These are phyloP conservation scores for Cytospora piceicola DNA, from an alignment of 2,329 filamentous ascomycete species.

Conservation along the genomic window DNA sequence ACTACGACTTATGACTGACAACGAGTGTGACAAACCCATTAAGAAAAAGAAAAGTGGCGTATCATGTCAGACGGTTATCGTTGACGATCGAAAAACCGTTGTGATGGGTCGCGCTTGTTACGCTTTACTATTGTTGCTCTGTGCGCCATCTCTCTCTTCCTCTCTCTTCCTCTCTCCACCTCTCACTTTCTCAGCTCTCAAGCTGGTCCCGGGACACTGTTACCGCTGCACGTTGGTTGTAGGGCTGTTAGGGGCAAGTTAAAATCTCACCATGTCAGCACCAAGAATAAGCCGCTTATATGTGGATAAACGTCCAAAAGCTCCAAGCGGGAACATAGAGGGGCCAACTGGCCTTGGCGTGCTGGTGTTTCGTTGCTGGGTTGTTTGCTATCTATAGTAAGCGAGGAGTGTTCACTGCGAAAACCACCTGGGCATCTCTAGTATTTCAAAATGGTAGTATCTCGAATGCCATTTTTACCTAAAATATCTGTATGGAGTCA, in stretches of 20 bases:
- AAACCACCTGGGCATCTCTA: no score
- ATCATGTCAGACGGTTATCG: slow-evolving; percentile 19
- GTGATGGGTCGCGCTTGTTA: neutral
- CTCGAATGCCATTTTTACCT: neutral
- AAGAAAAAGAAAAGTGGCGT: neutral
- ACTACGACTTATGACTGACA: no score
- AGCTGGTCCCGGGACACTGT: neutral
- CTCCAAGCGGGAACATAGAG: neutral
- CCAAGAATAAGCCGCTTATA: neutral
- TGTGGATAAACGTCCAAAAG: neutral
- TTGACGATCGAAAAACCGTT: neutral
- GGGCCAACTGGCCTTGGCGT: neutral
- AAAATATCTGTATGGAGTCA: neutral
- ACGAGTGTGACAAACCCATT: neutral
- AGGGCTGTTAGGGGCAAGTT: slow-evolving; percentile 11
- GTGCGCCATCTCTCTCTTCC: no score
- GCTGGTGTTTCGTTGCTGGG: neutral
- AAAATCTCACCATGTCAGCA: slow-evolving; percentile 17
- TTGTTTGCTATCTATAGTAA: no score
- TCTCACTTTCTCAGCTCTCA: neutral
- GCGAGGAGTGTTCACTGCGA: no score
- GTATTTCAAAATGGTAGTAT: neutral
- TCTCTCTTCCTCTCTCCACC: neutral
- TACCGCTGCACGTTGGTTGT: slow-evolving; percentile 3
- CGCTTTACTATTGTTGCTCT: neutral